These are phyloP conservation scores for Prototheca stagnorum DNA, from an alignment of 163 green algal species.

Conservation along the genomic window DNA sequence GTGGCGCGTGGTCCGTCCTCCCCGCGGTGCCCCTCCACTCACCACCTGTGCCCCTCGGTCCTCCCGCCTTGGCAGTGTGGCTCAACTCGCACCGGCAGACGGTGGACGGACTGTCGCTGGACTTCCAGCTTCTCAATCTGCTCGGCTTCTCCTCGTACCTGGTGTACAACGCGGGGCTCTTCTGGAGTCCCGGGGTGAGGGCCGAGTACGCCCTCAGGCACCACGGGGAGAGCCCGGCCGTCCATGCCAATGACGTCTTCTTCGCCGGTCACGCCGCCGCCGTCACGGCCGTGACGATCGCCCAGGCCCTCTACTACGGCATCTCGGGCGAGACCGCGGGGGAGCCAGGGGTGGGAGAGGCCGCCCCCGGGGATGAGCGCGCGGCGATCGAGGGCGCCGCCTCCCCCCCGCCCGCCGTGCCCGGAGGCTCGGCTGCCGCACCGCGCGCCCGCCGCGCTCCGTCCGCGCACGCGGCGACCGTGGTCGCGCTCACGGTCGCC, in stretches of 20 bases:
- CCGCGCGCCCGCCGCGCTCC: constrained; percentile 8
- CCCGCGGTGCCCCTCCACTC: neutral
- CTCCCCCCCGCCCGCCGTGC: no score
- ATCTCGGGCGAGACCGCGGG: no score
- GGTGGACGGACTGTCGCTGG: constrained; percentile 14
- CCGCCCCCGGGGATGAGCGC: no score
- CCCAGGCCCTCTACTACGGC: constrained; percentile 20
- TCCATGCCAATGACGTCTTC: constrained; percentile 37
- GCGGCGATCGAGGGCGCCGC: no score
- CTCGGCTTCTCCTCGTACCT: constrained; percentile 21
- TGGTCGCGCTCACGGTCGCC: neutral
- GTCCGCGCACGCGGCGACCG: neutral
- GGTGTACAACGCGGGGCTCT: constrained; percentile 19
- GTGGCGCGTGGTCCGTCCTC: neutral
- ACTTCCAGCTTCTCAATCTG: constrained; percentile 29
- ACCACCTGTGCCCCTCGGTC: no score
- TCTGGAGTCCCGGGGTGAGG: constrained; percentile 11
- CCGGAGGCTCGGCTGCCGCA: no score
- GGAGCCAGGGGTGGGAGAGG: no score
- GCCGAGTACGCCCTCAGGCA: constrained; percentile 10
- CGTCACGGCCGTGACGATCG: constrained; percentile 11
- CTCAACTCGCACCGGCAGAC: constrained; percentile 17
- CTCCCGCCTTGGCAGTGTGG: constrained; percentile 1
- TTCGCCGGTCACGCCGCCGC: constrained; percentile 23
- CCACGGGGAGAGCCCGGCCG: constrained; percentile 10